Conservation (phyloP, 2,329 filamentous ascomycete genomes). For the Fusarium protoensiforme region DNA sequence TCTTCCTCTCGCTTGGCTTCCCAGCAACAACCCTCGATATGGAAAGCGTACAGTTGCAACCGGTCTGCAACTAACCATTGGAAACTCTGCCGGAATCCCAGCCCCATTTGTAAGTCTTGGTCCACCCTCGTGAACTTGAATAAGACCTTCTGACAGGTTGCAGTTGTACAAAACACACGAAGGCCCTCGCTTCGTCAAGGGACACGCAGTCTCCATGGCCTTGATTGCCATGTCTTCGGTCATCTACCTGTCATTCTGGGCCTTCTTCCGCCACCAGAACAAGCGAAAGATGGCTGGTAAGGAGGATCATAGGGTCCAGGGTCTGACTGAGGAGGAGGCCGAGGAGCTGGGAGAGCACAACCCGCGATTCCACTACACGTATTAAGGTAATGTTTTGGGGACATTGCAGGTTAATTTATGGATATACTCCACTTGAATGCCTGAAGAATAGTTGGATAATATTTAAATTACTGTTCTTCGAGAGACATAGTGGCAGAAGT, state of each 20-base stretch:
- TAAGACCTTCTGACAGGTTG: neutral
- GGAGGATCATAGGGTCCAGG: conserved; percentile 42
- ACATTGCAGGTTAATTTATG: neutral
- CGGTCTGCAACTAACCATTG: conserved; percentile 71
- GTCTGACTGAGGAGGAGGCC: conserved; percentile 44
- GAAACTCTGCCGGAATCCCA: conserved; percentile 72
- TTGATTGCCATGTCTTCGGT: conserved; percentile 58
- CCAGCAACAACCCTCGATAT: conserved; percentile 71
- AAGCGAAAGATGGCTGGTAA: conserved; percentile 43
- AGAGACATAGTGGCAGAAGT: no score
- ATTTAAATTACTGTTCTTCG: no score
- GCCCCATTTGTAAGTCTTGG: conserved; percentile 59
- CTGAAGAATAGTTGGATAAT: neutral
- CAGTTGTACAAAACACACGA: conserved; percentile 47
- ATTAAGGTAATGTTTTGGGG: conserved; percentile 14
- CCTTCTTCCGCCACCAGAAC: conserved; percentile 50
- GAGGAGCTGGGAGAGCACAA: conserved; percentile 47
- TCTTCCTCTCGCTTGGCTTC: conserved; percentile 54
- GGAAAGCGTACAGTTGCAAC: conserved; percentile 72
- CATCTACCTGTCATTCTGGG: conserved; percentile 53
- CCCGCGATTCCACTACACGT: conserved; percentile 46
- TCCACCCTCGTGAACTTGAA: fast-evolving
- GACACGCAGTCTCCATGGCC: conserved; percentile 61
- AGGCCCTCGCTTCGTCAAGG: conserved; percentile 58
- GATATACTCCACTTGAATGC: neutral